Conservation (phyloP, 495 filamentous ascomycete genomes). For the Podospora anserina region DNA sequence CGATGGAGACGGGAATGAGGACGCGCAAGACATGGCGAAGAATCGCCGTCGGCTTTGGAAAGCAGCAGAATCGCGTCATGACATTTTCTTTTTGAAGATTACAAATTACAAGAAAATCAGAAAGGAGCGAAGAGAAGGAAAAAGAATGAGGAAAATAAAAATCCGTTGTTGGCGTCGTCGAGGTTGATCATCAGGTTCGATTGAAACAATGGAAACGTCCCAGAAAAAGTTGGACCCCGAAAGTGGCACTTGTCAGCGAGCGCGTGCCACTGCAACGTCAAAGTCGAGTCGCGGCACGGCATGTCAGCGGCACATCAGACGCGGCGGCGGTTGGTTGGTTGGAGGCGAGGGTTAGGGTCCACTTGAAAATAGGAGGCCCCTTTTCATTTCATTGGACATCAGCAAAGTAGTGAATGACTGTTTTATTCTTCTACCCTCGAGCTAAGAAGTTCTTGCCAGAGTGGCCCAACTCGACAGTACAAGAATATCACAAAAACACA, state of each 20-base stretch:
- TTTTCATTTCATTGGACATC: not conserved
- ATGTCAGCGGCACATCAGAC: not conserved
- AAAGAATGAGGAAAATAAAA: not conserved
- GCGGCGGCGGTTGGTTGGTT: not conserved
- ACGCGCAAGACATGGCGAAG: conserved; percentile 60
- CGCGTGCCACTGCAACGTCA: not conserved
- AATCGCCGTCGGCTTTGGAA: conserved; percentile 49
- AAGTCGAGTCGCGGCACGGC: too few relatives aligned
- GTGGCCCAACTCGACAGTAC: not conserved
- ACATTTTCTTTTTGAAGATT: not conserved
- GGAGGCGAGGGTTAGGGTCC: not conserved
- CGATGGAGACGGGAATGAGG: conserved; percentile 66
- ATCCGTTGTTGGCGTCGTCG: not conserved
- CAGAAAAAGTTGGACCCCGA: not conserved
- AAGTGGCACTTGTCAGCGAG: not conserved
- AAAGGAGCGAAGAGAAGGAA: not conserved
- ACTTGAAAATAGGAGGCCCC: not conserved
- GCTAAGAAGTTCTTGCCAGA: not conserved
- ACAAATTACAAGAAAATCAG: not conserved
- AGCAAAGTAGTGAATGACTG: not conserved
- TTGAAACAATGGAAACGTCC: not conserved
- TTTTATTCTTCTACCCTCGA: not conserved
- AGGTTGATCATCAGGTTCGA: not conserved
- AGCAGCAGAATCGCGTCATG: conserved; percentile 46
- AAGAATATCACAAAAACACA: not conserved